Evolutionary conservation across 331 rosid genomes (phyloP).

Genomic region (Phaseolus coccineus): DNA sequence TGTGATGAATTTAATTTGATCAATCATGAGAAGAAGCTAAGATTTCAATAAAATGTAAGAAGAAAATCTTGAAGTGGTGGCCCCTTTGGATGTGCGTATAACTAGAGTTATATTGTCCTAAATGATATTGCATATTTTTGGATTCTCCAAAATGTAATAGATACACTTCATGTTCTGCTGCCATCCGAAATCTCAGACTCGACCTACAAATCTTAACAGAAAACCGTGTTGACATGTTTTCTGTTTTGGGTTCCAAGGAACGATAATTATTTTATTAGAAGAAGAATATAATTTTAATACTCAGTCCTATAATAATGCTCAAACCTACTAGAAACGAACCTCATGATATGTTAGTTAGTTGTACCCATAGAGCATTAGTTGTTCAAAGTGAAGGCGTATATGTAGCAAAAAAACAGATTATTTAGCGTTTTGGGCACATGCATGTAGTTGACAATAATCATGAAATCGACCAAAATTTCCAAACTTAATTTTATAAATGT

Average conservation of each 20-base stretch:
- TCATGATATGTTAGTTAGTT: slow-evolving; percentile 55
- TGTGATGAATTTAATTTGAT: slow-evolving; percentile 32
- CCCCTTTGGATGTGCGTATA: slow-evolving; percentile 24
- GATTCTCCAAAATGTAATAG: slow-evolving; percentile 47
- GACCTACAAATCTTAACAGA: slow-evolving; percentile 51
- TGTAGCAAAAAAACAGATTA: slow-evolving; percentile 35
- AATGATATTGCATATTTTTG: slow-evolving; percentile 36
- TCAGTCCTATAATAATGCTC: slow-evolving; percentile 12
- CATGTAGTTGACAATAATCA: slow-evolving; percentile 58
- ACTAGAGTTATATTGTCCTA: slow-evolving; percentile 21
- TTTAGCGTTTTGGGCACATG: slow-evolving; percentile 53
- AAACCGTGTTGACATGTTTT: slow-evolving; percentile 61
- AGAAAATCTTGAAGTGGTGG: slow-evolving; percentile 38
- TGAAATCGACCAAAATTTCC: slow-evolving; percentile 75
- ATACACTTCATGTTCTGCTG: slow-evolving; percentile 44
- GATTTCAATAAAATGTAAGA: slow-evolving; percentile 17
- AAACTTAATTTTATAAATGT: slow-evolving; percentile 48
- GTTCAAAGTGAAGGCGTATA: slow-evolving; percentile 38
- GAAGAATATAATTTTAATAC: slow-evolving; percentile 32
- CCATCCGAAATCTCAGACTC: slow-evolving; percentile 57
- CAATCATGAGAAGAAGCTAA: slow-evolving; percentile 13
- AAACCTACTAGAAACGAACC: slow-evolving; percentile 50
- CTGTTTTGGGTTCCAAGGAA: slow-evolving; percentile 39
- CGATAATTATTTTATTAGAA: slow-evolving; percentile 35
- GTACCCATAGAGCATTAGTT: slow-evolving; percentile 39